Conservation (phyloP, 495 filamentous ascomycete genomes). For the Penicillium antarcticum region DNA sequence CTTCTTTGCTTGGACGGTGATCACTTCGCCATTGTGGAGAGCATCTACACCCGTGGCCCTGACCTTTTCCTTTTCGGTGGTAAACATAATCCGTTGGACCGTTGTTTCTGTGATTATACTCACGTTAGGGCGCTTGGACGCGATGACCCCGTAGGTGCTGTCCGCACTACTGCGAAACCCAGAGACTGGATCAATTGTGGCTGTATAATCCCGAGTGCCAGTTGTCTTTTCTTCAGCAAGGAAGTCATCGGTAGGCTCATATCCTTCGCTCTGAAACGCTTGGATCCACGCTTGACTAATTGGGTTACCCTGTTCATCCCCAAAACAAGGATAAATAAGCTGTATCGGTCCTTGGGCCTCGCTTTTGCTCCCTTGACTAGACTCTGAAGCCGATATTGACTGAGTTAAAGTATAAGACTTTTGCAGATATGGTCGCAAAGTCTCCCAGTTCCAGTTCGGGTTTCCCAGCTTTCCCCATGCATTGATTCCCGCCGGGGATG, state of each 20-base stretch:
- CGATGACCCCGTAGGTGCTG: slow-evolving; percentile 36
- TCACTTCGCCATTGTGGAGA: slow-evolving; percentile 11
- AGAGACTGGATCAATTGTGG: slow-evolving; percentile 17
- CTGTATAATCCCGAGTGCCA: slow-evolving; percentile 14
- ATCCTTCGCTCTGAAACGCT: slow-evolving; percentile 16
- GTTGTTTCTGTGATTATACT: slow-evolving; percentile 44
- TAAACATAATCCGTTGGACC: slow-evolving; percentile 40
- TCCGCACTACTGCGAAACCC: slow-evolving; percentile 32
- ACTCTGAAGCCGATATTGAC: neutral
- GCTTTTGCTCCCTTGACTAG: neutral
- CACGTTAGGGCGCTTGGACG: slow-evolving; percentile 42
- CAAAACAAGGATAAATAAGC: slow-evolving; percentile 16
- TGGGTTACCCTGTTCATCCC: neutral
- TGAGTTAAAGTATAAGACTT: slow-evolving; percentile 9
- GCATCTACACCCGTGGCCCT: slow-evolving; percentile 33
- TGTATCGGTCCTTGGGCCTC: slow-evolving; percentile 17
- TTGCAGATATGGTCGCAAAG: slow-evolving; percentile 42
- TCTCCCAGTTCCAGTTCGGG: slow-evolving; percentile 48
- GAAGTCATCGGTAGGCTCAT: slow-evolving; percentile 8
- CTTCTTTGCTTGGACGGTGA: slow-evolving; percentile 11
- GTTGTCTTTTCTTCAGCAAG: slow-evolving; percentile 7
- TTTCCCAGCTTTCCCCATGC: slow-evolving; percentile 55
- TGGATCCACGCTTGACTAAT: slow-evolving; percentile 27
- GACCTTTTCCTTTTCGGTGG: neutral
- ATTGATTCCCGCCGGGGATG: slow-evolving; percentile 43